phyloP scores from a whole-genome alignment of 169 alveolate genomes.

The Plasmodium blacklocki region DNA sequence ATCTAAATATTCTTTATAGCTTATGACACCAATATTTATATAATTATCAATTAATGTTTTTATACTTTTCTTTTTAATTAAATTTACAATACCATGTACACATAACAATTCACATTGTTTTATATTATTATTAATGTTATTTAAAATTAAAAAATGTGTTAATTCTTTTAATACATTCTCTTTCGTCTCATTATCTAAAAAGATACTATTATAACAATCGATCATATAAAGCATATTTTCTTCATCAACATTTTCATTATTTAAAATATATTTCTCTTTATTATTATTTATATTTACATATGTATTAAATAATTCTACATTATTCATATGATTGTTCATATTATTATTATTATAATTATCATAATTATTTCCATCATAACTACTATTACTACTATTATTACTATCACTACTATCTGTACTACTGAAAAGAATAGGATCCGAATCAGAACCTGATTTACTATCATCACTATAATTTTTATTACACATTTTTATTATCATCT shows the following conservation, averaged over 20 bases:
- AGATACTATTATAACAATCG: slow-evolving; percentile 66
- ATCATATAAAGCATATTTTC: slow-evolving; percentile 20
- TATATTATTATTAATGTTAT: slow-evolving; percentile 84
- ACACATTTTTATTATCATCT: slow-evolving; percentile 10
- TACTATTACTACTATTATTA: slow-evolving; percentile 3
- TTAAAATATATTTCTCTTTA: neutral
- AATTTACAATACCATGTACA: slow-evolving; percentile 86
- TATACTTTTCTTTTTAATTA: slow-evolving; percentile 86
- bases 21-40: slow-evolving; percentile 79
- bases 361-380: no score
- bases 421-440: neutral
- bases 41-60: slow-evolving; percentile 84
- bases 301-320: neutral
- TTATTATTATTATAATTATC: neutral
- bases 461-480: slow-evolving; percentile 70
- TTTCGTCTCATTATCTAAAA: slow-evolving; percentile 42
- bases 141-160: slow-evolving; percentile 84
- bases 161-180: slow-evolving; percentile 78
- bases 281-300: no score
- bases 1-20: slow-evolving; percentile 70
- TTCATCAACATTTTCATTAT: slow-evolving; percentile 1
- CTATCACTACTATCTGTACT: slow-evolving; percentile 6
- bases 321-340: neutral
- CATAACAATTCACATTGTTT: slow-evolving; percentile 83
- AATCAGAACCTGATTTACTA: slow-evolving; percentile 46